Evolutionary conservation across 768 basidiomycete genomes (phyloP).

Genomic region (Tricholoma hemisulphureum): DNA sequence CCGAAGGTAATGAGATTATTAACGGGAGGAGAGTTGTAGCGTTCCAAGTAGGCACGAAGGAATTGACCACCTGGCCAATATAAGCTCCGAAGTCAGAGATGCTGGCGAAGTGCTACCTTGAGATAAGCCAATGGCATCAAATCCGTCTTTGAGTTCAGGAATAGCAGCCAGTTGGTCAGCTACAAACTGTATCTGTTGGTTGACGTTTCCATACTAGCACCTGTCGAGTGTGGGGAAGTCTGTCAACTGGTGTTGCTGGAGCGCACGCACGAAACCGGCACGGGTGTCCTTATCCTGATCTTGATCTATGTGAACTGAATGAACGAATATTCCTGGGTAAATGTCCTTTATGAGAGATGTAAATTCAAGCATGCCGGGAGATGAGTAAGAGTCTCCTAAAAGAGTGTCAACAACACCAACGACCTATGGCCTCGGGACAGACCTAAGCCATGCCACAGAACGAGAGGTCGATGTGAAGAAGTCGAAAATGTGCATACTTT

Average conservation of each 20-base stretch:
- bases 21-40: constrained; percentile 69
- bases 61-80: constrained; percentile 68
- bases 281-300: constrained; percentile 60
- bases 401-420: background rate
- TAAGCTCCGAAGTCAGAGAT: background rate
- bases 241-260: background rate
- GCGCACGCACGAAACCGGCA: constrained; percentile 66
- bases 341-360: constrained; percentile 53
- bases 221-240: background rate
- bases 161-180: constrained; percentile 63
- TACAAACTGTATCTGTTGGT: constrained; percentile 65
- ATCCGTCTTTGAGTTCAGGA: constrained; percentile 64
- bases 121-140: constrained; percentile 87
- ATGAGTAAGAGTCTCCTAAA: constrained; percentile 71
- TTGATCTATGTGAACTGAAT: constrained; percentile 67
- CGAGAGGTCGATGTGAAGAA: constrained; percentile 48
- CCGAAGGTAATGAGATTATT: constrained; percentile 86
- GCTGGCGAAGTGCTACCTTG: constrained; percentile 53
- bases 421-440: background rate
- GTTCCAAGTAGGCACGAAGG: constrained; percentile 79
- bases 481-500: background rate
- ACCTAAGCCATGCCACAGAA: constrained; percentile 77
- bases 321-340: constrained; percentile 75
- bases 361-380: constrained; percentile 72
- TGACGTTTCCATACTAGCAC: constrained; percentile 71